Conservation (phyloP, 2,329 filamentous ascomycete genomes). For the Hymenoscyphus repandus region DNA sequence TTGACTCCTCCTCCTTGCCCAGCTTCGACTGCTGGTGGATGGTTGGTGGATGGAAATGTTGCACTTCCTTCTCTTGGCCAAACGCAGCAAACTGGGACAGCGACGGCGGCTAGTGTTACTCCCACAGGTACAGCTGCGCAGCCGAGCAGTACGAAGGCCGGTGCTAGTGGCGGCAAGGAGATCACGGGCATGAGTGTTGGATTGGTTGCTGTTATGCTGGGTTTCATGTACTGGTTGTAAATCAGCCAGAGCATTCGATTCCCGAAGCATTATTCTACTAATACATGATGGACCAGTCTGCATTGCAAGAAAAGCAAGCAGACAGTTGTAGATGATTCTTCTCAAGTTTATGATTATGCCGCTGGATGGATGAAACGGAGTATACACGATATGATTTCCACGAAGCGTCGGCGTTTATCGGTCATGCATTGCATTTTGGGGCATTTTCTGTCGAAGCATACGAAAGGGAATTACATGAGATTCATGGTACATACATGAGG, state of each 20-base stretch:
- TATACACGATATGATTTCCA: not conserved
- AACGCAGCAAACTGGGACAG: slow-evolving; percentile 12
- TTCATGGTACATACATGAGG: too few species aligned
- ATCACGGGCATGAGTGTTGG: slow-evolving; percentile 46
- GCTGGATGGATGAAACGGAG: not conserved
- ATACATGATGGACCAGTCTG: too few species aligned
- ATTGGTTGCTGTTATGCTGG: slow-evolving; percentile 45
- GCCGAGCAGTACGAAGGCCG: slow-evolving; percentile 35
- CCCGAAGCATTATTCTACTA: not conserved
- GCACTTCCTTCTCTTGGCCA: slow-evolving; percentile 62
- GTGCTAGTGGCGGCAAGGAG: slow-evolving; percentile 41
- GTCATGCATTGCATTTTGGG: not conserved
- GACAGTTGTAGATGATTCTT: too few species aligned
- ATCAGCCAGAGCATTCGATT: not conserved
- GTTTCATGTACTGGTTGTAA: slow-evolving; percentile 47
- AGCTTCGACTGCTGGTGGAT: slow-evolving; percentile 59
- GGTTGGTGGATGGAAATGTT: slow-evolving; percentile 68
- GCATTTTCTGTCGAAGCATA: not conserved
- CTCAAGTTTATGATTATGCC: too few species aligned
- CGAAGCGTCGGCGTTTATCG: not conserved
- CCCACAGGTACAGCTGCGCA: slow-evolving; percentile 33
- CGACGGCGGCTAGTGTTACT: slow-evolving; percentile 19
- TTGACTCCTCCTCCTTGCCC: slow-evolving; percentile 66
- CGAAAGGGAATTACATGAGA: not conserved
- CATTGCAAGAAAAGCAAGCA: too few species aligned